Conservation (phyloP, 1,284 basidiomycete genomes). For the Papiliotrema fonsecae region DNA sequence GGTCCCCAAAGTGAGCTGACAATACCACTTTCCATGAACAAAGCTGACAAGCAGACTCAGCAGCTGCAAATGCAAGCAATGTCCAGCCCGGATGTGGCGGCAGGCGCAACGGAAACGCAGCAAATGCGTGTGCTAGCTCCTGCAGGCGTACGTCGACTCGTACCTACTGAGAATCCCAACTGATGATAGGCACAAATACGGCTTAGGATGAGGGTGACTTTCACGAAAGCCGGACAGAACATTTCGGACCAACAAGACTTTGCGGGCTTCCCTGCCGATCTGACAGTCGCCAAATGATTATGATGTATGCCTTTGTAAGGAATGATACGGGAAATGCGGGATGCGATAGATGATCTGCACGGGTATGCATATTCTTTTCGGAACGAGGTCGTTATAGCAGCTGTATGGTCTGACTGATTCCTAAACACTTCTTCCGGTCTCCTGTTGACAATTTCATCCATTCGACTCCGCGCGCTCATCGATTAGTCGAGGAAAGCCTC, state of each 20-base stretch:
- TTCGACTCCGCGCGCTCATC: background rate
- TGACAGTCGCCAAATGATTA: slow-evolving; percentile 56
- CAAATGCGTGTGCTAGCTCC: slow-evolving; percentile 90
- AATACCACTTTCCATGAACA: background rate
- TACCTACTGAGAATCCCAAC: background rate
- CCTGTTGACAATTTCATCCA: no score
- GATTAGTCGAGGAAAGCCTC: slow-evolving; percentile 44
- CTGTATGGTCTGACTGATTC: no score
- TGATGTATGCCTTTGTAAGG: no score
- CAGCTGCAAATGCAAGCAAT: slow-evolving; percentile 98
- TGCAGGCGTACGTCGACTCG: slow-evolving; percentile 62
- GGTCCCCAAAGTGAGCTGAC: slow-evolving; percentile 77
- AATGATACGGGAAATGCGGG: background rate
- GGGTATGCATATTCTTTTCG: no score
- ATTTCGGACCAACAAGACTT: slow-evolving; percentile 95
- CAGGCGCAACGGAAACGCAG: slow-evolving; percentile 83
- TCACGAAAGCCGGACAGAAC: slow-evolving; percentile 60
- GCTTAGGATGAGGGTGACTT: slow-evolving; percentile 80
- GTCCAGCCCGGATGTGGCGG: slow-evolving; percentile 73
- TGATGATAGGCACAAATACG: slow-evolving; percentile 66
- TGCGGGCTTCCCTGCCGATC: slow-evolving; percentile 73
- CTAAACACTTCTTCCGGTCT: no score
- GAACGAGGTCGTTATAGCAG: no score
- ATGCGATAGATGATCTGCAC: background rate
- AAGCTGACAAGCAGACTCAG: slow-evolving; percentile 63